Evolutionary conservation across 2,329 filamentous ascomycete species (phyloP), one percentile per base, ranked within the genome.

Genomic region (Arachnomyces sp.): DNA sequence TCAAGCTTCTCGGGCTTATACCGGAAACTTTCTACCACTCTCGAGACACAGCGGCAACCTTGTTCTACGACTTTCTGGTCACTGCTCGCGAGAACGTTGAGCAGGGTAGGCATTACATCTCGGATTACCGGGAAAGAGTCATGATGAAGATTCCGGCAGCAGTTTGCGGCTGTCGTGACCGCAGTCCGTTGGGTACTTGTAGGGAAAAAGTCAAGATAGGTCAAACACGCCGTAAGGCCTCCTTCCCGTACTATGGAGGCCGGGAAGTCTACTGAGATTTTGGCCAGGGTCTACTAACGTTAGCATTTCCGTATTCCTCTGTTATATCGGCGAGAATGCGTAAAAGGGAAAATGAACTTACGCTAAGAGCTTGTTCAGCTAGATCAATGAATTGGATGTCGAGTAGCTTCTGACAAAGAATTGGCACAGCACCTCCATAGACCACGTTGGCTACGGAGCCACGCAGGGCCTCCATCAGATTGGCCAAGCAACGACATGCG

Each of bases 21-120:
- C 57, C 86, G 90, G 72, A 96, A 98, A 68, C 92, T 96, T 67
- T 98, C 90, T 21, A 96, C 87, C 44, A 98, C 92, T 32, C 92
- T 79, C 3, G 89, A 93, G 13, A 98, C 90, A 62, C 92, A 98
- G 6, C 95, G 75, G 16, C 90, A 95, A 8, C 86, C 92, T 61
- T 98, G 89, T 61, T 98, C 92, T 14, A 98, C 89, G 12, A 98
- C 93, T 49, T 90, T 86, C 56, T 95, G 92, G 57, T 98, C 92
- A 62, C 77, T 95, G 68, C 90, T 96, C 41, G 78, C 79, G 30
- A 98, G 72, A 11, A 96, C 92, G 55, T 88, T 87, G 43, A 94
- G 78, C 25, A 98, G 74, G 17, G 87, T 95, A 5, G 89, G 89
- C 92, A 98, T 98, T 31, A 95, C 92, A 62, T 95, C 89, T 56